Percentiles rank a stretch among this genome's conserved stretches.
Conservation (phyloP, 768 basidiomycete genomes). For the Lactarius sanguifluus region DNA sequence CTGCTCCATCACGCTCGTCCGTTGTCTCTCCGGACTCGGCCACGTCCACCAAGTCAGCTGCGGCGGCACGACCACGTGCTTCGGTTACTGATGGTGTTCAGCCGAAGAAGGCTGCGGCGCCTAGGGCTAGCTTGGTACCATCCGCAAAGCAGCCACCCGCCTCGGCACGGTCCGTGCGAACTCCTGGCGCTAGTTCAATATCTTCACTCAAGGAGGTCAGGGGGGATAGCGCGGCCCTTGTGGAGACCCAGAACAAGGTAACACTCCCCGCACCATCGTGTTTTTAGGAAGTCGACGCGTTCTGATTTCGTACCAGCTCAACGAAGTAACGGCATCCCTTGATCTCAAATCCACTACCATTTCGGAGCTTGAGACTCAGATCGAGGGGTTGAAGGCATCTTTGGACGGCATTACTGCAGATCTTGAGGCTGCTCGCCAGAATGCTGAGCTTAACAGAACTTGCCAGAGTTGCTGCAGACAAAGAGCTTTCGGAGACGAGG, state of each 20-base stretch:
- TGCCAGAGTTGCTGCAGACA: conserved; percentile 50
- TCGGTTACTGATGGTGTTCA: conserved; percentile 65
- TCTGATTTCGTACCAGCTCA: conserved; percentile 47
- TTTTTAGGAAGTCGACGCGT: conserved; percentile 8
- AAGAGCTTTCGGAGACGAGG: conserved; percentile 46
- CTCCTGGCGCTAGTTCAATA: conserved; percentile 57
- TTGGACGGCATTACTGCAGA: conserved; percentile 50
- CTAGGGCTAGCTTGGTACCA: conserved; percentile 34
- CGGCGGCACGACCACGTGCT: conserved; percentile 56
- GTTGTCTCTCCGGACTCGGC: conserved; percentile 56
- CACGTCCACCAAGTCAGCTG: conserved; percentile 34
- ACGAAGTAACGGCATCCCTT: conserved; percentile 54
- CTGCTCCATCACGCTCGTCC: conserved; percentile 45
- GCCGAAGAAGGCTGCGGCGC: conserved; percentile 38
- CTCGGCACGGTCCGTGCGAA: conserved; percentile 38
- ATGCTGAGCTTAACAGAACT: conserved; percentile 50
- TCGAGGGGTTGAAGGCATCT: conserved; percentile 49
- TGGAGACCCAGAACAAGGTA: conserved; percentile 63
- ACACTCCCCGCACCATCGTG: neutral
- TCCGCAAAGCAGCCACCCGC: conserved; percentile 40
- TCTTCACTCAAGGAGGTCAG: conserved; percentile 73
- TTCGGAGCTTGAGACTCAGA: conserved; percentile 51
- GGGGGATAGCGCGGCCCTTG: conserved; percentile 56
- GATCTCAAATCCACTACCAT: conserved; percentile 52
- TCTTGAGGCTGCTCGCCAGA: conserved; percentile 45